These are phyloP conservation scores for Typha latifolia DNA, from an alignment of 176 grass and related monocot genomes.

Conservation along the genomic window DNA sequence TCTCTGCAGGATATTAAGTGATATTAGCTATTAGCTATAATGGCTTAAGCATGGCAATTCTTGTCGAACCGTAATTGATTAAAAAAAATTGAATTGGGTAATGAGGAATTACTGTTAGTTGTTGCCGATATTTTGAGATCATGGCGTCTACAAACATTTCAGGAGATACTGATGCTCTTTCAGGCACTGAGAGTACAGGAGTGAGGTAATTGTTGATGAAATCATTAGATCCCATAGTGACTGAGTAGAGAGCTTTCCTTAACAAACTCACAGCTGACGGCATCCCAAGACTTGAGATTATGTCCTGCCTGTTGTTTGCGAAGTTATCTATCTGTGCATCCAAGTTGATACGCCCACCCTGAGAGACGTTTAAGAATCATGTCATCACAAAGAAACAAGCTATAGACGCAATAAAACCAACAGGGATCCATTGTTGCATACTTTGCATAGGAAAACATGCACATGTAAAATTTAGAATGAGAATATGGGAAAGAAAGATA, in stretches of 20 bases:
- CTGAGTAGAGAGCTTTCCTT: constrained; percentile 46
- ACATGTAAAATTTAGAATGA: neutral
- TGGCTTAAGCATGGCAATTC: neutral
- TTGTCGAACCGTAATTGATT: neutral
- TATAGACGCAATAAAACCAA: neutral
- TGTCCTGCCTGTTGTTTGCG: constrained; percentile 45
- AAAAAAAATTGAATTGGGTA: constrained; percentile 1
- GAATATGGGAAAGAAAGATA: neutral
- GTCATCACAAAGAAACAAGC: neutral
- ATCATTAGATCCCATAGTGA: constrained; percentile 76
- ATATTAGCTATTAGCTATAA: neutral
- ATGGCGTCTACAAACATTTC: constrained; percentile 39
- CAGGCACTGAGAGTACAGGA: constrained; percentile 39
- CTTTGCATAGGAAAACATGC: neutral
- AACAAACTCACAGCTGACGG: constrained; percentile 34
- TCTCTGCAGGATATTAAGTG: constrained; percentile 33
- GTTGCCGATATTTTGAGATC: constrained; percentile 47
- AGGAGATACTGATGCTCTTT: constrained; percentile 34
- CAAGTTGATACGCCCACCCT: constrained; percentile 67
- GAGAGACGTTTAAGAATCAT: neutral
- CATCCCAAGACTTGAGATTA: constrained; percentile 45
- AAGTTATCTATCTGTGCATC: constrained; percentile 77
- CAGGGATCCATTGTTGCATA: neutral
- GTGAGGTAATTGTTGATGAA: constrained; percentile 92
- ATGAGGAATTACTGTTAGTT: constrained; percentile 42